A percentile compares a stretch with the other conserved stretches of the same genome.
Evolutionary conservation across 2,329 filamentous ascomycete genomes (phyloP).

Genomic region (Microsporum ferrugineum): DNA sequence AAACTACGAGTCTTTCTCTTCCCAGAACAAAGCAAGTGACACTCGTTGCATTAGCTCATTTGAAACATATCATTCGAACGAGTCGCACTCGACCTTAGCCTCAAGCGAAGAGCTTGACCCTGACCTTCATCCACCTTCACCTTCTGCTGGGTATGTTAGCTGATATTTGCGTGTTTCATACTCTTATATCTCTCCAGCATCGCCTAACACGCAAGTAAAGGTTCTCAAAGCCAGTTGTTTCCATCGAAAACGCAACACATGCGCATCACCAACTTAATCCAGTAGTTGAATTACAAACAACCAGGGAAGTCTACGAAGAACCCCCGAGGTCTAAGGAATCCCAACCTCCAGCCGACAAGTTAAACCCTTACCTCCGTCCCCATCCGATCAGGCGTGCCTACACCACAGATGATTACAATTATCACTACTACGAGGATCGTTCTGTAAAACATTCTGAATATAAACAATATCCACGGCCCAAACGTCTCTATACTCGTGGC

Average conservation of each 20-base stretch:
- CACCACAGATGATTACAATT: background rate
- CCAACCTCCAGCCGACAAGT: background rate
- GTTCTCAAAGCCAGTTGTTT: background rate
- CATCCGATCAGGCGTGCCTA: background rate
- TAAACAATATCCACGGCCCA: background rate
- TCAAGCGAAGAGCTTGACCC: background rate
- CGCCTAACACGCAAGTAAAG: background rate
- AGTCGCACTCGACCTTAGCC: background rate
- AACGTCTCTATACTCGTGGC: background rate
- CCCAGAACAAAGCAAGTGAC: background rate
- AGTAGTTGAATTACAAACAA: background rate
- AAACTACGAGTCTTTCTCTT: background rate
- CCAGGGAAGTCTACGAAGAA: background rate
- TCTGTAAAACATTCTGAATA: background rate
- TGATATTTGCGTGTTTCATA: background rate
- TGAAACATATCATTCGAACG: conserved; percentile 1
- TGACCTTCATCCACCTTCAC: background rate
- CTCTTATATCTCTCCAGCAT: background rate
- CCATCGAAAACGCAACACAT: background rate
- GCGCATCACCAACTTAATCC: background rate
- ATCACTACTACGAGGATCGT: background rate
- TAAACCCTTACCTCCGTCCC: background rate
- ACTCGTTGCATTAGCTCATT: background rate
- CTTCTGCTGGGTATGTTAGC: background rate
- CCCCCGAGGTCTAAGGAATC: background rate